These are phyloP conservation scores for Ustilago cynodontis DNA, from an alignment of 1,284 basidiomycete genomes.

Conservation along the genomic window DNA sequence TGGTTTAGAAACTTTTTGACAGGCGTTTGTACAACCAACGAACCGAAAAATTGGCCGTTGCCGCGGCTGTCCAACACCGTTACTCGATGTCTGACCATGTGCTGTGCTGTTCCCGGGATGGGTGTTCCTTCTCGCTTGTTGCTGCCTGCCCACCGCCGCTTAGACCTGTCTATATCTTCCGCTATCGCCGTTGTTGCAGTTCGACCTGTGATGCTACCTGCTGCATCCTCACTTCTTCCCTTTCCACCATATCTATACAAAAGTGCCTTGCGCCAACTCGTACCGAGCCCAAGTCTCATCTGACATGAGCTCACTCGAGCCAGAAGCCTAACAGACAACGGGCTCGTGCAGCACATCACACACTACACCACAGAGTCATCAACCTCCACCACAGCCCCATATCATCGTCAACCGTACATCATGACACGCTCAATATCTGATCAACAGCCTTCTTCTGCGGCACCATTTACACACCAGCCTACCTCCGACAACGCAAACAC, in stretches of 20 bases:
- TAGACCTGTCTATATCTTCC: constrained; percentile 4
- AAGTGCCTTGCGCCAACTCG: background rate
- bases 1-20: constrained; percentile 14
- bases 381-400: background rate
- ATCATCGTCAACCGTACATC: background rate
- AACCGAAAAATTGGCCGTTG: background rate
- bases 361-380: background rate
- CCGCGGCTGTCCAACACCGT: constrained; percentile 1
- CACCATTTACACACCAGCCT: background rate
- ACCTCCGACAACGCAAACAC: background rate
- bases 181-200: constrained; percentile 8
- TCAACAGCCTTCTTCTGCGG: constrained; percentile 7
- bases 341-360: background rate
- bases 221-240: background rate
- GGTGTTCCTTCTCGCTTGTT: background rate
- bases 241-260: constrained; percentile 15
- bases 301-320: constrained; percentile 15
- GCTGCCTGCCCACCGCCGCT: background rate
- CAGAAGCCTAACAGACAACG: background rate
- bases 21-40: constrained; percentile 2
- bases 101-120: no score
- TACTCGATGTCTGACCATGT: background rate
- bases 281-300: background rate
- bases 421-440: constrained; percentile 16
- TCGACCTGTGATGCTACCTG: background rate